A percentile compares a stretch with the other conserved stretches of the same genome.
These are phyloP conservation scores for Rhodotorula diobovata DNA, from an alignment of 768 basidiomycete genomes.

Conservation along the genomic window DNA sequence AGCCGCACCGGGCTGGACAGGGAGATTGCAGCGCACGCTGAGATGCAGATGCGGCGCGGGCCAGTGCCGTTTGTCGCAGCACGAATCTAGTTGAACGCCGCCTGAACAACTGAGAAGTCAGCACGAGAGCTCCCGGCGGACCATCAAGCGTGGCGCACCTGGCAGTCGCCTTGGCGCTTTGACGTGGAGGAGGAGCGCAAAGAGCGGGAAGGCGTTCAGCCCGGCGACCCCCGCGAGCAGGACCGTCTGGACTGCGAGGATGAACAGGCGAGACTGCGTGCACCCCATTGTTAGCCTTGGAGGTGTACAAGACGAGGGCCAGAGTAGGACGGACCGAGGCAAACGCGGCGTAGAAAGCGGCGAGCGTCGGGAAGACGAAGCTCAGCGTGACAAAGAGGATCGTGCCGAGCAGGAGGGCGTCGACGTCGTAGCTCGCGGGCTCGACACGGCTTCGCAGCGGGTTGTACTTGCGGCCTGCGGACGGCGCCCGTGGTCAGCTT, in stretches of 20 bases:
- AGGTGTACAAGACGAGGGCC: neutral
- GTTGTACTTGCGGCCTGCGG: conserved; percentile 78
- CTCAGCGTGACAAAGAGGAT: conserved; percentile 76
- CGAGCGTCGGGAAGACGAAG: conserved; percentile 76
- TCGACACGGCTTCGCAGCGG: conserved; percentile 81
- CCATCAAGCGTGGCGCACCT: conserved; percentile 51
- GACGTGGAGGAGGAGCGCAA: conserved; percentile 71
- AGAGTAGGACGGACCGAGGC: conserved; percentile 55
- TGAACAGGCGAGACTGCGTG: conserved; percentile 56
- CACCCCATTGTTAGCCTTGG: neutral
- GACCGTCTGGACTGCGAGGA: conserved; percentile 59
- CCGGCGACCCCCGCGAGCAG: conserved; percentile 67
- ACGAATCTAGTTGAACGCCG: neutral
- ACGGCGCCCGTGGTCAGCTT: neutral
- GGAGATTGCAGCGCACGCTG: neutral
- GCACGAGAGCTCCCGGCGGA: neutral
- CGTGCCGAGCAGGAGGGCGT: conserved; percentile 91
- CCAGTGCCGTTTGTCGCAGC: neutral
- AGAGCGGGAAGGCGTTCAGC: conserved; percentile 89
- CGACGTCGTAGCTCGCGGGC: conserved; percentile 82
- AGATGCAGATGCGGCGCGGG: neutral
- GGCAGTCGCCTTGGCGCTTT: conserved; percentile 82
- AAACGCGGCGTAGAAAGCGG: conserved; percentile 80
- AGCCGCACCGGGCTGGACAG: no score
- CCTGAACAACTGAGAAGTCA: neutral